Conservation (phyloP, 306 rosid species). For the Malus sylvestris region DNA sequence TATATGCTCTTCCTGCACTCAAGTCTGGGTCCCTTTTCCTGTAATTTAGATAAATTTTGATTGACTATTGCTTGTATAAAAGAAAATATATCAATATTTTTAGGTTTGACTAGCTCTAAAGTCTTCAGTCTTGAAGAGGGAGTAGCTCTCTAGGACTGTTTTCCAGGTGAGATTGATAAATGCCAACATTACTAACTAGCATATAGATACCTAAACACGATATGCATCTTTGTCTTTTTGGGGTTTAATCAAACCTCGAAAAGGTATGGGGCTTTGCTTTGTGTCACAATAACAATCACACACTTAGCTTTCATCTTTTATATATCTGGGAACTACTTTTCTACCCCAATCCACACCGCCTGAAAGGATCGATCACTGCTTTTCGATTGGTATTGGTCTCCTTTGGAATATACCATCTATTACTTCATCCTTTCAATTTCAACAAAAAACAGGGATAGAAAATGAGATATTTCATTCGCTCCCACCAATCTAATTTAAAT, state of each 20-base stretch:
- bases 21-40: too few species aligned
- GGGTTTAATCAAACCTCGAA: slow-evolving; percentile 25
- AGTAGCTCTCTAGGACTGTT: not conserved
- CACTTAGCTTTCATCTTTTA: slow-evolving; percentile 40
- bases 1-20: too few species aligned
- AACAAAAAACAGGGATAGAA: not conserved
- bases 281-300: slow-evolving; percentile 28
- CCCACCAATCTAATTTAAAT: not conserved
- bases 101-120: not conserved
- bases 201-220: not conserved
- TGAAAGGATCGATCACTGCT: slow-evolving; percentile 13
- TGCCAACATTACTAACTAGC: not conserved
- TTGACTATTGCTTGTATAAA: too few species aligned
- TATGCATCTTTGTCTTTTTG: slow-evolving; percentile 14
- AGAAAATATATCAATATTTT: too few species aligned
- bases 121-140: not conserved
- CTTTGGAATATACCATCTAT: not conserved
- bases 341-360: slow-evolving; percentile 21
- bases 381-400: not conserved
- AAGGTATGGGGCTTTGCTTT: slow-evolving; percentile 27
- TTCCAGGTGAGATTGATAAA: slow-evolving; percentile 15
- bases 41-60: too few species aligned
- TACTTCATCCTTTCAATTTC: not conserved
- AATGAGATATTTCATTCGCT: not conserved
- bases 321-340: slow-evolving; percentile 17